Evolutionary conservation across 257 asterid species (phyloP), one percentile per base, ranked within the genome.

Genomic region (Scutellaria baicalensis): DNA sequence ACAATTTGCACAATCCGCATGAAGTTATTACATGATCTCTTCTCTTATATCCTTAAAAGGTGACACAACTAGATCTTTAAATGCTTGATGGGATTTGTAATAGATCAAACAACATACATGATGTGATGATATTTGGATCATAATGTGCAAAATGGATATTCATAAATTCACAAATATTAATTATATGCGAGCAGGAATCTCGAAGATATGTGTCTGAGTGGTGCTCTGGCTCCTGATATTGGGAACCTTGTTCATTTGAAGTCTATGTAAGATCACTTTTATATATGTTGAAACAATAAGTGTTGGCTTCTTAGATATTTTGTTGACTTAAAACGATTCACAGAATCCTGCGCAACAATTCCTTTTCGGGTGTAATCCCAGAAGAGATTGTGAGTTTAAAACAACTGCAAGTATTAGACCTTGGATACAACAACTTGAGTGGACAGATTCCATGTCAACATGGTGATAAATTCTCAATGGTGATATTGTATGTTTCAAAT

Each of bases 271-370:
- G 93, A 71, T 13, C 72, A 45, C 10, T 71, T 8, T n/a, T n/a
- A 0, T 40, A n/a, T 50, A 0, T 40, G 18, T 50, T 54, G n/a
- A n/a, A n/a, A n/a, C 33, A 3, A 27, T 2, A 27, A 27, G 33
- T 27, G 33, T 27, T 2, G 31, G 3, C 31, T 23, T 23, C 31
- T 23, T 23, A 23, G 31, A 23, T 23, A 23, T 23, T 23, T 23
- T 23, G 31, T 23, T 23, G 33, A 27, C 4, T 27, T 27, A 27
- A 27, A 27, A 27, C 33, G 33, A 8, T 57, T 74, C 20, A 73
- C 88, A 93, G 99, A 82, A 78, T 66, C 66, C 81, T 93, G 65
- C 88, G 91, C 77, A 87, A 93, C 76, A 93, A 93, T 78, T 87
- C 94, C 9, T 93, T 93, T 72, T 84, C 78, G 11, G 97, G 97